phyloP scores from a whole-genome alignment of 1,284 basidiomycete genomes.

The Ceratobasidium theobromae region DNA sequence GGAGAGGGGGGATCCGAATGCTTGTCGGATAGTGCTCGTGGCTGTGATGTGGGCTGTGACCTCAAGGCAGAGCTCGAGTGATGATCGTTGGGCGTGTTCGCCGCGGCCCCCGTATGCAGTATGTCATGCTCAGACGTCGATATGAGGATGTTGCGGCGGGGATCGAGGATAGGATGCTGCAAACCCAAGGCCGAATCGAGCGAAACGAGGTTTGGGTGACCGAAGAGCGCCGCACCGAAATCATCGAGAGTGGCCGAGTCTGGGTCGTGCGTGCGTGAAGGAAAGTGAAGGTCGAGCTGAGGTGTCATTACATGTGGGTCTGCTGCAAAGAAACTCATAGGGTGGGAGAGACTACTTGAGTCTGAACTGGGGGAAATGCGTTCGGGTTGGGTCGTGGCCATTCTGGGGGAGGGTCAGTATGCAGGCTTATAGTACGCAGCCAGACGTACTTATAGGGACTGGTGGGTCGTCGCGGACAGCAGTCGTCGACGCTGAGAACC shows the following conservation, averaged over 20 bases:
- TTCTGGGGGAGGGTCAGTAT: not conserved
- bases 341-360: constrained; percentile 18
- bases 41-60: constrained; percentile 24
- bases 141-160: not conserved
- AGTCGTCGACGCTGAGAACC: constrained; percentile 17
- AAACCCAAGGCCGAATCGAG: constrained; percentile 26
- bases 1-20: constrained; percentile 10
- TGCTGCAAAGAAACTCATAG: constrained; percentile 24
- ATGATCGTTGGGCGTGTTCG: not conserved
- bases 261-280: constrained; percentile 27
- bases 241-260: constrained; percentile 24
- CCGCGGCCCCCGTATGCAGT: not conserved
- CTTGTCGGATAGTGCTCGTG: not conserved
- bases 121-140: constrained; percentile 1
- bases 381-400: constrained; percentile 11
- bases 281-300: constrained; percentile 24
- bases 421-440: not conserved
- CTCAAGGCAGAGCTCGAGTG: not conserved
- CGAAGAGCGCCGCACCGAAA: constrained; percentile 20
- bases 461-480: not conserved
- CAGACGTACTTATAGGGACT: not conserved
- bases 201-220: constrained; percentile 20
- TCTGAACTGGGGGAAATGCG: not conserved
- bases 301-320: constrained; percentile 13
- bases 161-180: constrained; percentile 19